phyloP scores from a whole-genome alignment of 768 basidiomycete species.

The Termitomyces sp. region DNA sequence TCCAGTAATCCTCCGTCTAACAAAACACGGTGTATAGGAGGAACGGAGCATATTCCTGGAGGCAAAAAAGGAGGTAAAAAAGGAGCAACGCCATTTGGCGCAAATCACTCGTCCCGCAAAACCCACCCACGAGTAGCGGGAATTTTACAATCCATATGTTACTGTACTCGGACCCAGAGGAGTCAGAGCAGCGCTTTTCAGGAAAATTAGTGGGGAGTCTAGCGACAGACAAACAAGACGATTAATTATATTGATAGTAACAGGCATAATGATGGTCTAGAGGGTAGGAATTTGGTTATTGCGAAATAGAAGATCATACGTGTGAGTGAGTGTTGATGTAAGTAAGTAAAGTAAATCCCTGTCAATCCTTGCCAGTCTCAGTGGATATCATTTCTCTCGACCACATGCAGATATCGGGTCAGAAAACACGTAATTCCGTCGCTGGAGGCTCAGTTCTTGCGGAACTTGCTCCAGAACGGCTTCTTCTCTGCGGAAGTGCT shows the following conservation, averaged over 20 bases:
- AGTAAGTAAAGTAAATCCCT: background rate
- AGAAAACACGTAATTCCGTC: background rate
- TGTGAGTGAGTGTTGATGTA: background rate
- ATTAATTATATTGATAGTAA: background rate
- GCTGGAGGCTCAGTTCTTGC: slow-evolving; percentile 27
- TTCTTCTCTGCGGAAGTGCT: slow-evolving; percentile 32
- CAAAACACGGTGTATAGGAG: too few relatives aligned
- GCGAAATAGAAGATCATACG: background rate
- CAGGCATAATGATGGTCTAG: background rate
- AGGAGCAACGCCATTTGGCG: too few relatives aligned
- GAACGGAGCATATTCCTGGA: too few relatives aligned
- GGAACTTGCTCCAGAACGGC: slow-evolving; percentile 36
- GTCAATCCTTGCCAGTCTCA: background rate
- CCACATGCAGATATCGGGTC: background rate
- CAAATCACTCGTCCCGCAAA: too few relatives aligned
- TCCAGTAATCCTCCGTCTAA: too few relatives aligned
- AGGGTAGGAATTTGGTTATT: background rate
- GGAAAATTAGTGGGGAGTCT: background rate
- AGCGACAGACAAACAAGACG: background rate
- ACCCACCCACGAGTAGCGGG: too few relatives aligned
- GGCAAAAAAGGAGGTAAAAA: too few relatives aligned
- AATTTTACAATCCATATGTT: too few relatives aligned
- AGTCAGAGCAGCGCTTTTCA: too few relatives aligned
- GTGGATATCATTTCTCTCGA: too few relatives aligned
- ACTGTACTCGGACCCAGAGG: too few relatives aligned